Base-by-base conservation (phyloP, 306 rosid species). In the Elaeagnus macrophylla region DNA sequence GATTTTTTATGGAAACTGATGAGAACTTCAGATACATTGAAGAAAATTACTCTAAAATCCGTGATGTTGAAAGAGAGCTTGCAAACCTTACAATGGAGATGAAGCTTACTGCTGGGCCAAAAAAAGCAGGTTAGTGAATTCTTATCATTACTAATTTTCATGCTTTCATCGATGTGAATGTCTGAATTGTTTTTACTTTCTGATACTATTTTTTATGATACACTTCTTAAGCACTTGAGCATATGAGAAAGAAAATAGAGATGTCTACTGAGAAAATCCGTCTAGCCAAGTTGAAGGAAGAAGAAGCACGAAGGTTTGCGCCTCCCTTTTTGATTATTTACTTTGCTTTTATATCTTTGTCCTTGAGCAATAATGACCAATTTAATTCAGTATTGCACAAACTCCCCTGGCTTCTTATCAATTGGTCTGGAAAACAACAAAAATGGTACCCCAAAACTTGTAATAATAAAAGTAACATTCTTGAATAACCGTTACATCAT, bases 91-190 rank as follows among this genome's bases (percentile, higher is more conserved):
- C 81, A 1, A 67, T 86, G 90, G 93, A 91, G 79, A 71, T 86
- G 85, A 91, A 86, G 66, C 96, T 84, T 57, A 91, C 94, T 8
- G 88, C 96, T 19, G 97, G 97, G 51, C 96, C 97, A 0, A 91
- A 91, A 66, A 91, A 86, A 82, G 81, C 95, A 79, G 95, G 97
- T 90, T 68, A 72, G 72, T 51, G 39, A 51, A 48, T 42, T 60
- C 13, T 64, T 47, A 38, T 60, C 58, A 52, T 61, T 61, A 20
- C 42, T 67, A 77, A 51, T 61, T 64, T 50, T 46, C 49, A n/a
- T 56, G 39, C 42, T 50, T 53, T 66, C 20, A 36, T 48, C 65
- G 32, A 47, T 67, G 54, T 53, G 13, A 39, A 67, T 67, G 65
- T 63, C 59, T 77, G 69, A 67, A 60, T 58, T 69, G 61, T 40